These are phyloP conservation scores for Xylaria sp. DNA, from an alignment of 2,329 filamentous ascomycete species.

Conservation along the genomic window DNA sequence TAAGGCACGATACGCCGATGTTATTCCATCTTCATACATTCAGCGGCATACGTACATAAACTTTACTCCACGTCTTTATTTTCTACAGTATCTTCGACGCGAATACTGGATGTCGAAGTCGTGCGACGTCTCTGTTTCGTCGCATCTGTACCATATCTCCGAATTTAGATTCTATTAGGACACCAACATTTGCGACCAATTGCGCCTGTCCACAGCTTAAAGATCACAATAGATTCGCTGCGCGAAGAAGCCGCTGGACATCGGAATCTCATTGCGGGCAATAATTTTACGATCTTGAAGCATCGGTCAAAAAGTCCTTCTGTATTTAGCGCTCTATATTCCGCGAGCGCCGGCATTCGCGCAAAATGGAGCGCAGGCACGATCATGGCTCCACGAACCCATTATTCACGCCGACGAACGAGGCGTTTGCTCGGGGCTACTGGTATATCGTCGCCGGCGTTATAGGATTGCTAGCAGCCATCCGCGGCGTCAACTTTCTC, in stretches of 20 bases:
- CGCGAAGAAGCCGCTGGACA: background rate
- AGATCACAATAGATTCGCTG: background rate
- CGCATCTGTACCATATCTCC: background rate
- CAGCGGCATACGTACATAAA: background rate
- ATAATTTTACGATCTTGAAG: background rate
- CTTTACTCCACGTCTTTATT: background rate
- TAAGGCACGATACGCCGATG: background rate
- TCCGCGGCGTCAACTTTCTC: slow-evolving; percentile 52
- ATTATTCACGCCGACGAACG: slow-evolving; percentile 53
- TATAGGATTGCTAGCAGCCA: slow-evolving; percentile 48
- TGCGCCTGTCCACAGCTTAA: background rate
- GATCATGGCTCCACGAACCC: slow-evolving; percentile 37
- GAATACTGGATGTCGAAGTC: background rate
- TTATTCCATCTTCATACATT: background rate
- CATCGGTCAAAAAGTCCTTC: background rate
- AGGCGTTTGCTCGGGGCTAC: slow-evolving; percentile 58
- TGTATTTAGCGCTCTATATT: background rate
- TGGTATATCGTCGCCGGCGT: slow-evolving; percentile 64
- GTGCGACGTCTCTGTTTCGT: background rate
- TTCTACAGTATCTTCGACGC: background rate
- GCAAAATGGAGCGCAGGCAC: slow-evolving; percentile 38
- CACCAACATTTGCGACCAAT: background rate
- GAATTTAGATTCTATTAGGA: background rate
- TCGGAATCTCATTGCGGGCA: background rate
- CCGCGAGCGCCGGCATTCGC: background rate